Conservation (phyloP, 2,329 filamentous ascomycete species). For the Trichoderma arundinaceum region DNA sequence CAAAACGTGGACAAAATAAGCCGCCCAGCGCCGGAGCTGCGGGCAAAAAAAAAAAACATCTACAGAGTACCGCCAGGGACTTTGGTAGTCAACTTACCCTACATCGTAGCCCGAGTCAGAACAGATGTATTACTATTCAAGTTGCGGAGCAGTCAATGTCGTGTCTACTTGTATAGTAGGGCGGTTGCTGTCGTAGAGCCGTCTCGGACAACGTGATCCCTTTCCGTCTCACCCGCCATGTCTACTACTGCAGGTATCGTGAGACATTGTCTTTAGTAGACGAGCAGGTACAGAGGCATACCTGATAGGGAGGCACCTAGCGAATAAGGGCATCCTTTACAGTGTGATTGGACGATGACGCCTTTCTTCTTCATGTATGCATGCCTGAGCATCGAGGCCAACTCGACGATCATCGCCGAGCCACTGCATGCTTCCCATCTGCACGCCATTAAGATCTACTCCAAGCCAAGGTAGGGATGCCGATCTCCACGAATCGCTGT, state of each 20-base stretch:
- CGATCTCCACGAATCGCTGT: not conserved
- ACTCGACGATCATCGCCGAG: not conserved
- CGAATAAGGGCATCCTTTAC: not conserved
- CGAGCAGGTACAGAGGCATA: too few relatives aligned
- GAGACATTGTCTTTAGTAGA: too few relatives aligned
- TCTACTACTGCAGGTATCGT: too few relatives aligned
- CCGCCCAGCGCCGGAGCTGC: too few relatives aligned
- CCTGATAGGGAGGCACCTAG: too few relatives aligned
- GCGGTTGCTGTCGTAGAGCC: too few relatives aligned
- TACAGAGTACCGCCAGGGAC: not conserved
- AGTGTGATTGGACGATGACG: not conserved
- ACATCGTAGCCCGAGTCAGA: not conserved
- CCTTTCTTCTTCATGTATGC: constrained; percentile 9
- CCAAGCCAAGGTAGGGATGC: not conserved
- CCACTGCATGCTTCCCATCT: not conserved
- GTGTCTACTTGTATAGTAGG: too few relatives aligned
- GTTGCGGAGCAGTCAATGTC: too few relatives aligned
- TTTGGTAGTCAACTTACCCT: constrained; percentile 7
- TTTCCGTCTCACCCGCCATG: too few relatives aligned
- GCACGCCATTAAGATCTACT: constrained; percentile 3
- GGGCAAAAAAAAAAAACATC: constrained; percentile 5
- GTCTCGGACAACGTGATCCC: too few relatives aligned
- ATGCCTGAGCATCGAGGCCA: constrained; percentile 10
- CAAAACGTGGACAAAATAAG: not conserved
- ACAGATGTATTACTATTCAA: too few relatives aligned